These are phyloP conservation scores for Amyloporia xantha DNA, from an alignment of 768 basidiomycete species.

Conservation along the genomic window DNA sequence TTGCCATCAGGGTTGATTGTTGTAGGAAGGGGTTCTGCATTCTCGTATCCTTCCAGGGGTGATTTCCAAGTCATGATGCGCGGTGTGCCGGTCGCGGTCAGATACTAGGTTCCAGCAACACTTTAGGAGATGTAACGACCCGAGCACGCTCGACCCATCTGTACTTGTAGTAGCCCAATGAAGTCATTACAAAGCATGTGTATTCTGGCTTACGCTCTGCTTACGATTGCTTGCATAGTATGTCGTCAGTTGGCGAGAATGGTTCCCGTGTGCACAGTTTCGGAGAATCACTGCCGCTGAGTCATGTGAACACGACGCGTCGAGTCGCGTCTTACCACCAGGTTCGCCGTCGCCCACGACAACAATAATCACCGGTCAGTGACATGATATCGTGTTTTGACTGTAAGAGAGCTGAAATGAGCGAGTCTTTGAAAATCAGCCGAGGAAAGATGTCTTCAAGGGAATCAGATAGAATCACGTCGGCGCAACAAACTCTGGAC, in stretches of 20 bases:
- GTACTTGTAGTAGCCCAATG: no score
- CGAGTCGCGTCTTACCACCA: neutral
- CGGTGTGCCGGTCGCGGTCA: no score
- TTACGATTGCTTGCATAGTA: neutral
- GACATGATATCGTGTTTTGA: no score
- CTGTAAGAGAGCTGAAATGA: no score
- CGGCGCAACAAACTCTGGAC: slow-evolving; percentile 8
- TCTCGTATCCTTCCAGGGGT: slow-evolving; percentile 22
- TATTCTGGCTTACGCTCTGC: neutral
- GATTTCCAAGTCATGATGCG: slow-evolving; percentile 12
- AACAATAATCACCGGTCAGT: no score
- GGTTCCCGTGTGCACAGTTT: no score
- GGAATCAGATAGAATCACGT: slow-evolving; percentile 52
- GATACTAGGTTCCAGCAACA: no score
- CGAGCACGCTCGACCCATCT: neutral
- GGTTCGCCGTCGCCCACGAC: neutral
- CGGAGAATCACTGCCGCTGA: no score
- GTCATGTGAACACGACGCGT: neutral
- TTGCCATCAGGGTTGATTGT: slow-evolving; percentile 49
- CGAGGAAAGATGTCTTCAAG: slow-evolving; percentile 35
- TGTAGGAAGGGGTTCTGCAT: slow-evolving; percentile 29
- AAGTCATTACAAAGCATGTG: neutral
- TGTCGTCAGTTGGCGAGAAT: neutral
- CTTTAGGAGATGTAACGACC: neutral
- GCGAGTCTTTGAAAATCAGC: neutral